Base-by-base conservation (phyloP, 2,329 filamentous ascomycete species). In the Aspergillus quadricinctus region DNA sequence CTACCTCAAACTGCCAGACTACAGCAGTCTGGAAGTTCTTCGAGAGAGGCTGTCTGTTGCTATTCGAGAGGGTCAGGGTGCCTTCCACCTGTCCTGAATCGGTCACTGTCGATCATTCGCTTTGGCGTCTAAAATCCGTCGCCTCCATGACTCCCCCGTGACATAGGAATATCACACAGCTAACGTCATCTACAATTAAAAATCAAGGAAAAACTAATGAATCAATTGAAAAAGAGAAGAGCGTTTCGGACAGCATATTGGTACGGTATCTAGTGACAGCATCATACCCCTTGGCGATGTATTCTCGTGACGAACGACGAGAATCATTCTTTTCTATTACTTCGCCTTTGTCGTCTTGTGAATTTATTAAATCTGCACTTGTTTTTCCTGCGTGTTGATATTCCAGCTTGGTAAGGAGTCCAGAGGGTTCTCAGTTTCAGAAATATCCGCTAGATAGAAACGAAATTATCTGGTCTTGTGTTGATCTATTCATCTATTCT, bases 1-100 rank as follows among this genome's bases (percentile, higher is more conserved):
- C 75, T 99, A 99, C 72, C 85, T 99, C 67, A 99, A 99, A 77
- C 83, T 99, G 69, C 94, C 94, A 21, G 91, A 99, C 75, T 99
- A 99, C 76, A 93, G 87, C 63, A 86, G 79, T 64, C 78, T 96
- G 60, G 84, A 90, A 1, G 81, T 88, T 52, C 85, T 99, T 75
- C 87, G 83, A 68, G 83, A 88, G 71, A 90, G 90, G 72, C 81
- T 99, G 53, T 86, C 84, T 62, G 88, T 88, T 62, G 95, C 94
- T 27, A 96, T 96, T 71, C 89, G 86, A 73, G 95, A 99, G 78
- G 94, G 94, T 25, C 94, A 99, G 73, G 94, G 94, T 29, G 94
- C 95, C 58, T 99, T 99, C 83, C 94, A 97, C 76, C 81, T 99
- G 63, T 96, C 92, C 58, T 96, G 64, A 59, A 52, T 50, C 14